Base-by-base conservation (phyloP, 2,329 filamentous ascomycete genomes). In the Colletotrichum navitas region DNA sequence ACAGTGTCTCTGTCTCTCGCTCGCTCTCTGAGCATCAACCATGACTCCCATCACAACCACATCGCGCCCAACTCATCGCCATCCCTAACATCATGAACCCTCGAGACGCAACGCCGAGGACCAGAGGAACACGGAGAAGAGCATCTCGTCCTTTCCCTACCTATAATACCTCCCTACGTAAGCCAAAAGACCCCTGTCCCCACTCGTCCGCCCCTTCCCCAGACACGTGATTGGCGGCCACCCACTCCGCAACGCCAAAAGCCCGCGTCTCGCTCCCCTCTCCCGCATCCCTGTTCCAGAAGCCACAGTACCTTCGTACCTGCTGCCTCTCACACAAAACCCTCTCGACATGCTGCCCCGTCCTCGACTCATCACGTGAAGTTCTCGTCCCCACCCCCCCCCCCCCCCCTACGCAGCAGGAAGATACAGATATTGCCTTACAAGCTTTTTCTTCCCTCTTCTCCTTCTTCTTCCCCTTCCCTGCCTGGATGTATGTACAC, bases 191-290 rank as follows among this genome's bases (percentile, higher is more conserved):
- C 32, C 54, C 54, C 49, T 21, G 26, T 41, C 61, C 4, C 12
- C 26, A 32, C 39, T 56, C 34, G 26, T 64, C 51, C 51, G 11
- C 10, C 7, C 34, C 11, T 32, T 12, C 62, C 62, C 36, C 24
- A 14, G 26, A 41, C 26, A 18, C 39, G 12, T 64, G 51, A 64
- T 64, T 64, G 62, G 49, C 43, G n/a, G n/a, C 8, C 18, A 1
- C 18, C 41, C 7, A 12, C 32, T 41, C 39, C 39, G 26, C 18
- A 45, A 60, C 56, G 56, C 51, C 51, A 54, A n/a, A 32, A 21
- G 18, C 51, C 51, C 11, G n/a, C 47, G 24, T 26, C 47, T 16
- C 24, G 8, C n/a, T 18, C 55, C 29, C 11, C 18, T 16, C n/a
- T n/a, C 54, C 55, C 1, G 36, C 36, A 41, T 14, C 59, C 36